Evolutionary conservation across 1,284 basidiomycete species (phyloP).

Genomic region (Moesziomyces sp.): DNA sequence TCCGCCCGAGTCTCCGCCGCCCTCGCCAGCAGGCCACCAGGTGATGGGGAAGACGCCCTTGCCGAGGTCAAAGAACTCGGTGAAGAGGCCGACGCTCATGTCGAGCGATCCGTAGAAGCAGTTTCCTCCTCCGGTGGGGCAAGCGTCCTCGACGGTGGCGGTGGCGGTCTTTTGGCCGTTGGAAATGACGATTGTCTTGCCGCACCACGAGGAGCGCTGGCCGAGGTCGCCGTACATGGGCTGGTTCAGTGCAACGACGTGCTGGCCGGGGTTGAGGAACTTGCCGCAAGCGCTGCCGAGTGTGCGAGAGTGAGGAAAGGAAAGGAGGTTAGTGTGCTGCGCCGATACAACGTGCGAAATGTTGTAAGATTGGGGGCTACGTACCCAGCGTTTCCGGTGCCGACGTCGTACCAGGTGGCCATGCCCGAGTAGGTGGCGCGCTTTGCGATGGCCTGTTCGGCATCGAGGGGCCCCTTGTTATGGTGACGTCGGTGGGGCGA

Average conservation of each 20-base stretch:
- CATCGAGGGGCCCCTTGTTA: slow-evolving; percentile 19
- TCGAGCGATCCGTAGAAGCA: slow-evolving; percentile 59
- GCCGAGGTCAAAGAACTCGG: slow-evolving; percentile 51
- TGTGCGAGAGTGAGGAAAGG: background rate
- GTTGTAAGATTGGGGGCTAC: background rate
- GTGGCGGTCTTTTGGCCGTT: slow-evolving; percentile 50
- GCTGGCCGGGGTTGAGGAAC: slow-evolving; percentile 40
- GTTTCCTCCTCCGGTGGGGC: slow-evolving; percentile 56
- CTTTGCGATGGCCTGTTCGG: slow-evolving; percentile 38
- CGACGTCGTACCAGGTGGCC: slow-evolving; percentile 62
- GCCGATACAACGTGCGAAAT: background rate
- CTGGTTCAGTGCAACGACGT: slow-evolving; percentile 61
- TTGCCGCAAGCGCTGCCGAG: slow-evolving; percentile 53
- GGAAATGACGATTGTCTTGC: slow-evolving; percentile 56
- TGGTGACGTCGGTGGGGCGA: slow-evolving; percentile 33
- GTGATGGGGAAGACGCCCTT: slow-evolving; percentile 57
- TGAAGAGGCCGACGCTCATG: slow-evolving; percentile 61
- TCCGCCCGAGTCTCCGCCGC: slow-evolving; percentile 19
- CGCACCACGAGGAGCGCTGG: slow-evolving; percentile 52
- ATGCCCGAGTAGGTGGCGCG: slow-evolving; percentile 48
- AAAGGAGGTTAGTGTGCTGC: slow-evolving; percentile 1
- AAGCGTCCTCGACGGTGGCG: slow-evolving; percentile 57
- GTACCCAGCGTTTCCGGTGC: slow-evolving; percentile 56
- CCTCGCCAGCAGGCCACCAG: slow-evolving; percentile 53
- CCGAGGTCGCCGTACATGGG: slow-evolving; percentile 58